Percentiles rank a stretch among this genome's conserved stretches.
phyloP scores from a whole-genome alignment of 75 land plant species.

The Adiantum capillusveneris region DNA sequence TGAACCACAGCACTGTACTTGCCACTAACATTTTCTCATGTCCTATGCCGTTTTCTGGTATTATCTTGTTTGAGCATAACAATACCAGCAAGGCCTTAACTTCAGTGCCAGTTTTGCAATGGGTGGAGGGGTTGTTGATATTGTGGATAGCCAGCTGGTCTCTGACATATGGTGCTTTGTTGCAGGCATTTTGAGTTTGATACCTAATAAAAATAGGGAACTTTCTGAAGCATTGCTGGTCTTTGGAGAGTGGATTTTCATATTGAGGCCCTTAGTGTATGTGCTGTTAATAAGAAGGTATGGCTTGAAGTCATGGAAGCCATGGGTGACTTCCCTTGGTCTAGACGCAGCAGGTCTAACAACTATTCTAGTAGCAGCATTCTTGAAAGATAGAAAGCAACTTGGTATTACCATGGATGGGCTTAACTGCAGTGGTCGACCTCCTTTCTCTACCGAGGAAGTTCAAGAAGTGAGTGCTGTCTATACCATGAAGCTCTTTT shows the following conservation, averaged over 20 bases:
- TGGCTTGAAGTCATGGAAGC: conserved; percentile 82
- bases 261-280: conserved; percentile 83
- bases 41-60: no score
- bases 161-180: no score
- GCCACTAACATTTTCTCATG: no score
- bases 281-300: conserved; percentile 74
- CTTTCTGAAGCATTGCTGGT: conserved; percentile 35
- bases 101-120: no score
- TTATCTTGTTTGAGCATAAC: no score
- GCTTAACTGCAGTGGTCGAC: background rate
- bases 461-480: conserved; percentile 61
- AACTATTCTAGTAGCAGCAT: conserved; percentile 33
- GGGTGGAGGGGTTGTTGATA: no score
- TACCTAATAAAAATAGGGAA: conserved; percentile 8
- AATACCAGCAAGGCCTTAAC: no score
- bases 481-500: no score
- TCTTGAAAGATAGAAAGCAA: background rate
- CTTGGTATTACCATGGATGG: background rate
- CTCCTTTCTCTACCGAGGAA: conserved; percentile 35
- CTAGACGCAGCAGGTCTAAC: conserved; percentile 57
- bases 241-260: conserved; percentile 53
- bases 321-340: conserved; percentile 75
- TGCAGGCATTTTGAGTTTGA: background rate
- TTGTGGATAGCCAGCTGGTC: no score
- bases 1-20: no score